Evolutionary conservation across 225 moss, liverwort and hornwort species (phyloP).

Genomic region (Bryum argenteum): DNA sequence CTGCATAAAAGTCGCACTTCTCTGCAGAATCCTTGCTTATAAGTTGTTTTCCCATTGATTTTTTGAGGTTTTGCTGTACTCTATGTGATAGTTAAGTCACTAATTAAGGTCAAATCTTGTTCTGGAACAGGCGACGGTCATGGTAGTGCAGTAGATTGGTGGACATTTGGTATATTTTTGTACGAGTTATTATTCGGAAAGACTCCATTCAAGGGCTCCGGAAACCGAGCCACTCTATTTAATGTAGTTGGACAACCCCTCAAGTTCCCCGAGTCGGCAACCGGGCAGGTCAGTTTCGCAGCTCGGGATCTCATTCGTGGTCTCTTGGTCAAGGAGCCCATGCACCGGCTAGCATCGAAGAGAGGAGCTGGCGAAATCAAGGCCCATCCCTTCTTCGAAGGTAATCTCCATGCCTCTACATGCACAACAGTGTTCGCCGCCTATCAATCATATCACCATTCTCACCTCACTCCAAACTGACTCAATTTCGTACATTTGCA

Average conservation of each 20-base stretch:
- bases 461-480: neutral
- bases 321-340: slow-evolving; percentile 86
- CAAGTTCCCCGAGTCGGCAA: slow-evolving; percentile 77
- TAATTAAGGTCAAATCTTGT: slow-evolving; percentile 8
- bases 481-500: slow-evolving; percentile 21
- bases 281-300: slow-evolving; percentile 69
- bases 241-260: slow-evolving; percentile 87
- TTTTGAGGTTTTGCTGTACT: neutral
- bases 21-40: neutral
- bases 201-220: slow-evolving; percentile 90
- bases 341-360: slow-evolving; percentile 79
- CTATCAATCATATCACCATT: neutral
- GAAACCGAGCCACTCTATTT: slow-evolving; percentile 85
- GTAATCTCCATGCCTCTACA: slow-evolving; percentile 25
- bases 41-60: slow-evolving; percentile 1
- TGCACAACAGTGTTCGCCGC: slow-evolving; percentile 1
- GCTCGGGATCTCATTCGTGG: slow-evolving; percentile 85
- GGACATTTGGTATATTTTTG: slow-evolving; percentile 96
- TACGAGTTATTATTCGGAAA: slow-evolving; percentile 88
- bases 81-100: neutral
- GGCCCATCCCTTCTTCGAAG: slow-evolving; percentile 93
- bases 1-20: neutral
- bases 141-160: slow-evolving; percentile 98
- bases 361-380: slow-evolving; percentile 95
- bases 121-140: slow-evolving; percentile 75